A percentile compares a stretch with the other conserved stretches of the same genome.
These are phyloP conservation scores for Asterochloris sp. DNA, from an alignment of 139 green algal species.

Conservation along the genomic window DNA sequence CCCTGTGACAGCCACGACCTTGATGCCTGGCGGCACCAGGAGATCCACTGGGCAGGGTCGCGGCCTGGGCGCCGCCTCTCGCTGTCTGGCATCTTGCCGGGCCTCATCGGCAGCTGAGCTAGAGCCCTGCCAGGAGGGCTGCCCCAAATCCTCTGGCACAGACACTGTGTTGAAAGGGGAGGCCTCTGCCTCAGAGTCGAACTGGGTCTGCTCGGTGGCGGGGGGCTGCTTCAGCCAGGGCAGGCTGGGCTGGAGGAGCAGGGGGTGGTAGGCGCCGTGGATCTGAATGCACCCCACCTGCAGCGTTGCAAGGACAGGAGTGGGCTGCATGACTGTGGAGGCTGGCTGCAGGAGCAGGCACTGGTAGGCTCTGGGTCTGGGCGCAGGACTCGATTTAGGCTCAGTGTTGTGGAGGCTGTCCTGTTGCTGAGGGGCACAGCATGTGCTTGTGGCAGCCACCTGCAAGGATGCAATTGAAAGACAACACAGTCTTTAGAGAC, in stretches of 20 bases:
- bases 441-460: too few relatives aligned
- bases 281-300: slow-evolving; percentile 10
- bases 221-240: slow-evolving; percentile 21
- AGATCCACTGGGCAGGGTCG: slow-evolving; percentile 47
- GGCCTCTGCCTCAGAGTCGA: background rate
- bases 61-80: background rate
- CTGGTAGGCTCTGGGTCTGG: background rate
- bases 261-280: slow-evolving; percentile 28
- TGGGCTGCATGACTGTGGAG: background rate
- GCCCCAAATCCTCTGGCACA: background rate
- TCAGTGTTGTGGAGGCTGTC: background rate
- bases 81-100: slow-evolving; percentile 4
- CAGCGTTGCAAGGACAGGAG: background rate
- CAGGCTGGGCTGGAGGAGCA: slow-evolving; percentile 45
- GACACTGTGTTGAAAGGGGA: background rate
- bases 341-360: background rate
- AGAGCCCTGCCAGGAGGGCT: background rate
- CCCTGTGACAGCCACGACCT: slow-evolving; percentile 69
- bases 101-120: background rate
- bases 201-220: background rate
- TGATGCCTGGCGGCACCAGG: slow-evolving; percentile 31
- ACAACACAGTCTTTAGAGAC: too few relatives aligned
- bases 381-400: background rate
- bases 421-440: too few relatives aligned
- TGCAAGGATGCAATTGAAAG: too few relatives aligned